Conservation (phyloP, 176 grass and related monocot species). For the Areca catechu region DNA sequence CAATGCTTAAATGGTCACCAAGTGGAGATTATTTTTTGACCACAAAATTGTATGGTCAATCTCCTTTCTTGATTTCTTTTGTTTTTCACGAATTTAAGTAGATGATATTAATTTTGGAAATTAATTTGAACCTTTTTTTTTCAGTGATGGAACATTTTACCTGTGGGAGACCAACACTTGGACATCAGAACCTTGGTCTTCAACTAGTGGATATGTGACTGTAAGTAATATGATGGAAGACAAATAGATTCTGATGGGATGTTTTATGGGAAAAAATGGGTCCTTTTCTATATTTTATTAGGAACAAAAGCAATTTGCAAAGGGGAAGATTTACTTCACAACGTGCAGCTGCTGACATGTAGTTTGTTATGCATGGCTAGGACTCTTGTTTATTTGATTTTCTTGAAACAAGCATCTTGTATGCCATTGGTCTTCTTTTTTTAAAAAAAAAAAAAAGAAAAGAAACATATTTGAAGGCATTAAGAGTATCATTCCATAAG, state of each 20-base stretch:
- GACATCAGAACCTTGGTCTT: slow-evolving; percentile 94
- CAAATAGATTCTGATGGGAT: neutral
- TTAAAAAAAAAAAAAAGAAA: no score
- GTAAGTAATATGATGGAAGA: slow-evolving; percentile 35
- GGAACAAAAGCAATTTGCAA: neutral
- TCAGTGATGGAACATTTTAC: slow-evolving; percentile 90
- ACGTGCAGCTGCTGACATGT: no score
- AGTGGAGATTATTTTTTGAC: slow-evolving; percentile 81
- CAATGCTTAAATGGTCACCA: slow-evolving; percentile 83
- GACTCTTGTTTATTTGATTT: no score
- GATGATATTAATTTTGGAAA: neutral
- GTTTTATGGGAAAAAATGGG: no score
- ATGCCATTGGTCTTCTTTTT: no score
- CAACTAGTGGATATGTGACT: slow-evolving; percentile 80
- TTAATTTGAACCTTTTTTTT: slow-evolving; percentile 20
- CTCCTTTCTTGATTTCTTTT: slow-evolving; percentile 10
- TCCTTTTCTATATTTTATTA: neutral
- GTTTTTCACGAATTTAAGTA: slow-evolving; percentile 11
- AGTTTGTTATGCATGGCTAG: no score
- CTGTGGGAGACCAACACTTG: slow-evolving; percentile 95
- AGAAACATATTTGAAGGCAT: no score
- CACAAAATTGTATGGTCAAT: slow-evolving; percentile 72
- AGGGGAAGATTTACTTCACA: no score
- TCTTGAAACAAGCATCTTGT: no score
- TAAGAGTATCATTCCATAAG: no score